These are phyloP conservation scores for Hygrocybe coccinea DNA, from an alignment of 768 basidiomycete species.

Conservation along the genomic window DNA sequence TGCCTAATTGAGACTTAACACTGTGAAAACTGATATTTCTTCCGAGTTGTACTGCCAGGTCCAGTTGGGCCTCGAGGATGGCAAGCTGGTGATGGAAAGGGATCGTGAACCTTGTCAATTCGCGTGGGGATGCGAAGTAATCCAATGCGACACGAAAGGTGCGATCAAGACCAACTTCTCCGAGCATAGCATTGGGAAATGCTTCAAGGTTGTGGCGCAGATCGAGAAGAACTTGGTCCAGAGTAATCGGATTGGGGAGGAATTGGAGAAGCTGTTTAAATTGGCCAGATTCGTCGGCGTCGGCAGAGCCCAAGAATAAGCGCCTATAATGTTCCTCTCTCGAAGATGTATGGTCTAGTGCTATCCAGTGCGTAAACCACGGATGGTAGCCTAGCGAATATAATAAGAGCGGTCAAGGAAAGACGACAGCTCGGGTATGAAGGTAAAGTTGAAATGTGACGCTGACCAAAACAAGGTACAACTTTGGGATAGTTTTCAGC, in stretches of 20 bases:
- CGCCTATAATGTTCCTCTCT: slow-evolving; percentile 73
- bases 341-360: slow-evolving; percentile 36
- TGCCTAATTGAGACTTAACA: slow-evolving; percentile 70
- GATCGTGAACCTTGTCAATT: slow-evolving; percentile 71
- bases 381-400: slow-evolving; percentile 74
- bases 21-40: slow-evolving; percentile 85
- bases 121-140: slow-evolving; percentile 43
- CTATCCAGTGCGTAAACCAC: slow-evolving; percentile 85
- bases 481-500: slow-evolving; percentile 62
- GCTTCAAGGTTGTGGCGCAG: slow-evolving; percentile 55
- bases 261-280: slow-evolving; percentile 55
- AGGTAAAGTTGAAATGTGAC: not conserved
- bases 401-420: slow-evolving; percentile 3
- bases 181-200: slow-evolving; percentile 75
- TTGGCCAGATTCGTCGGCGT: slow-evolving; percentile 24
- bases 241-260: slow-evolving; percentile 69
- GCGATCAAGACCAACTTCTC: slow-evolving; percentile 91
- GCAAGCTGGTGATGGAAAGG: slow-evolving; percentile 76
- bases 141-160: slow-evolving; percentile 67
- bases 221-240: slow-evolving; percentile 53
- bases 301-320: slow-evolving; percentile 49
- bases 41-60: slow-evolving; percentile 72
- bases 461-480: slow-evolving; percentile 85
- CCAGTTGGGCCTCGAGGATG: slow-evolving; percentile 79
- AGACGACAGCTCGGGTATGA: not conserved